phyloP scores from a whole-genome alignment of 179 eudicot species.

The Dionaea muscipula region DNA sequence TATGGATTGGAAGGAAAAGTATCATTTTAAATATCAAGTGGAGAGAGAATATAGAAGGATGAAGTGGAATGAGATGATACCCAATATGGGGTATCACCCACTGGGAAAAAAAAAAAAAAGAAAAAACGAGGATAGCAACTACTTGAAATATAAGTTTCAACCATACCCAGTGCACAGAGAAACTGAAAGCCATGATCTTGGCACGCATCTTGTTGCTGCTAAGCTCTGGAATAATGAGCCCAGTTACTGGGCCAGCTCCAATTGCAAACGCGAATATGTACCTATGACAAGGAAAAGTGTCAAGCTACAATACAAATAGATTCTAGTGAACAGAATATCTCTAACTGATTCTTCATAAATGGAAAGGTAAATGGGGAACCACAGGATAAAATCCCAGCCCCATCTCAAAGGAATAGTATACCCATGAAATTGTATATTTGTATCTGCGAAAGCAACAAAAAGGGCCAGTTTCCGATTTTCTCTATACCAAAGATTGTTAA shows the following conservation, averaged over 20 bases:
- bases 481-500: too few species aligned
- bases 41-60: too few species aligned
- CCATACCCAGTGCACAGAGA: constrained; percentile 80
- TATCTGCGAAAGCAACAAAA: background rate
- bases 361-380: background rate
- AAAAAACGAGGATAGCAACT: too few species aligned
- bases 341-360: background rate
- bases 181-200: constrained; percentile 69
- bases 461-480: too few species aligned
- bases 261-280: constrained; percentile 60
- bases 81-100: too few species aligned
- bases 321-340: background rate
- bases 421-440: background rate
- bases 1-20: too few species aligned
- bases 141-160: background rate
- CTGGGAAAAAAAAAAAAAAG: too few species aligned
- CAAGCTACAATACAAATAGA: background rate
- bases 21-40: too few species aligned
- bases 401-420: background rate
- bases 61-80: too few species aligned
- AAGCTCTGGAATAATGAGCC: constrained; percentile 68
- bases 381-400: background rate
- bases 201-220: constrained; percentile 72
- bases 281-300: constrained; percentile 21
- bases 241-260: constrained; percentile 92